phyloP scores from a whole-genome alignment of 768 basidiomycete genomes.

The Rhodosporidiobolus odoratus region DNA sequence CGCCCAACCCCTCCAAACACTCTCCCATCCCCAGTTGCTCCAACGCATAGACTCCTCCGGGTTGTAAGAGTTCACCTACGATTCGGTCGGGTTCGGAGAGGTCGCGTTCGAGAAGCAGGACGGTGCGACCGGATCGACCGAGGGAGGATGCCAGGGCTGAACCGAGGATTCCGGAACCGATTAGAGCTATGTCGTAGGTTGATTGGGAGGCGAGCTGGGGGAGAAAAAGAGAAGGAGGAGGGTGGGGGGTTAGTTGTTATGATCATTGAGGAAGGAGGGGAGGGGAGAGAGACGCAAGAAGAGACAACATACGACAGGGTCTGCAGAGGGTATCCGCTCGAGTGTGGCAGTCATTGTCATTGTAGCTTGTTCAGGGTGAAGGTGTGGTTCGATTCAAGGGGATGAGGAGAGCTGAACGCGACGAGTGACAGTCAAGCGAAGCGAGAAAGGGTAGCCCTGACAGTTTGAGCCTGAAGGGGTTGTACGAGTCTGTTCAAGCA shows the following conservation, averaged over 20 bases:
- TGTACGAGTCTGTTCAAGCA: neutral
- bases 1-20: conserved; percentile 80
- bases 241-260: too few relatives aligned
- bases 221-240: neutral
- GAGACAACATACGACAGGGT: neutral
- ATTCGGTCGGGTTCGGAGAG: conserved; percentile 90
- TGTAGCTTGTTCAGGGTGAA: neutral
- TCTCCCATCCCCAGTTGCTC: conserved; percentile 67
- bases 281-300: neutral
- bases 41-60: conserved; percentile 76
- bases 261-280: neutral
- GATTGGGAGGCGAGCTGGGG: conserved; percentile 11
- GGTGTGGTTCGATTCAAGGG: neutral
- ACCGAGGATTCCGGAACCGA: conserved; percentile 89
- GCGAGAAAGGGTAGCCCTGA: too few relatives aligned
- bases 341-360: too few relatives aligned
- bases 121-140: conserved; percentile 58
- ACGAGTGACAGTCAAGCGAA: too few relatives aligned
- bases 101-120: conserved; percentile 84
- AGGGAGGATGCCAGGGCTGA: conserved; percentile 80
- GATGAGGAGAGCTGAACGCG: too few relatives aligned
- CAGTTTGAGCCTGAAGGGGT: too few relatives aligned
- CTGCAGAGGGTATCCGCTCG: neutral
- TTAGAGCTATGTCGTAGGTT: conserved; percentile 57
- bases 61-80: conserved; percentile 93